A percentile compares a stretch with the other conserved stretches of the same genome.
These are phyloP conservation scores for Suillus plorans DNA, from an alignment of 768 basidiomycete genomes.

Conservation along the genomic window DNA sequence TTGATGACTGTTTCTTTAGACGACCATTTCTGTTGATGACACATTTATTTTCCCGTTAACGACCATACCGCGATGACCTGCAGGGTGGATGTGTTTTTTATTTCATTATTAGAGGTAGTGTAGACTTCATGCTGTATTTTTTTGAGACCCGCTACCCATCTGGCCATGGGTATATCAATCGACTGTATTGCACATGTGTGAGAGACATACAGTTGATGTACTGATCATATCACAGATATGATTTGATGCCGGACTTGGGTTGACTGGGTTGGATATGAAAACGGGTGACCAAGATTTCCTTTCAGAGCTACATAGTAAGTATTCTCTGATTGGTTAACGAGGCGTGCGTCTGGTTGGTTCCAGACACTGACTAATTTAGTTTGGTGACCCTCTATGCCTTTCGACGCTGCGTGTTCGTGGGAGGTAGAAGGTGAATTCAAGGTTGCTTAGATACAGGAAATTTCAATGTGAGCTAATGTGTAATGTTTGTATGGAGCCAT, in stretches of 20 bases:
- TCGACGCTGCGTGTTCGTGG: too few species aligned
- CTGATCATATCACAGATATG: neutral
- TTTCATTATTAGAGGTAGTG: neutral
- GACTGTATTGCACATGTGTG: neutral
- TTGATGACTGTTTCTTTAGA: neutral
- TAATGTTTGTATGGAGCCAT: too few species aligned
- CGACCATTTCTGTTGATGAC: neutral
- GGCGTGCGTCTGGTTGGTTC: too few species aligned
- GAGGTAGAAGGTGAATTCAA: too few species aligned
- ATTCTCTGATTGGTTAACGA: too few species aligned
- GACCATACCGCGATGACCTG: neutral
- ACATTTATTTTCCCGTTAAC: neutral
- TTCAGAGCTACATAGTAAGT: neutral
- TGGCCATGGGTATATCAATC: neutral
- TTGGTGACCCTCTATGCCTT: too few species aligned
- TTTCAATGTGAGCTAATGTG: too few species aligned
- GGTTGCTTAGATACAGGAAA: too few species aligned
- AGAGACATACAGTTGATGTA: neutral
- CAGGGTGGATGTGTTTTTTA: neutral
- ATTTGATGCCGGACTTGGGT: neutral
- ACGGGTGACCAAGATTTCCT: neutral
- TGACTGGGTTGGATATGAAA: neutral
- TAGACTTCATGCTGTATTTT: neutral
- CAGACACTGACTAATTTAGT: too few species aligned
- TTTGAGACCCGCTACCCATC: neutral